These are phyloP conservation scores for Aspergillus panamensis DNA, from an alignment of 495 filamentous ascomycete genomes.

Conservation along the genomic window DNA sequence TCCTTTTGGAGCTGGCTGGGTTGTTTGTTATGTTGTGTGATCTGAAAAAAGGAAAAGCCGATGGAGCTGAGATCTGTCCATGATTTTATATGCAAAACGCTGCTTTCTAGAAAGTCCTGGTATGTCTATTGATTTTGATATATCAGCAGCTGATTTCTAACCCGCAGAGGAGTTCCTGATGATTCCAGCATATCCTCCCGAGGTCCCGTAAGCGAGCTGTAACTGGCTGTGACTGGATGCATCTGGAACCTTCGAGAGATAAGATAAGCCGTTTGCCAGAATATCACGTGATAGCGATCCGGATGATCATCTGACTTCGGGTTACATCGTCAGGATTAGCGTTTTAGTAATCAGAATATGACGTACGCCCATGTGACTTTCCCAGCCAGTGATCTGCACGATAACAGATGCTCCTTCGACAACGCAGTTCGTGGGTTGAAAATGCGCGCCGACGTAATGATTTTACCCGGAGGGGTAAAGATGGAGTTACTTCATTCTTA, in stretches of 20 bases:
- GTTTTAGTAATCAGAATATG: too few species aligned
- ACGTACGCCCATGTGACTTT: background rate
- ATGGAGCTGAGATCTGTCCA: background rate
- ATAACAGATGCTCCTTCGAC: background rate
- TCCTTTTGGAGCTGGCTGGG: conserved; percentile 3
- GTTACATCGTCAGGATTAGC: too few species aligned
- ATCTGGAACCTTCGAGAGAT: conserved; percentile 10
- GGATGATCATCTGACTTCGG: background rate
- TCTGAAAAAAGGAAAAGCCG: conserved; percentile 2
- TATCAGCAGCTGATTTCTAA: background rate
- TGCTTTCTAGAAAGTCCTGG: conserved; percentile 16
- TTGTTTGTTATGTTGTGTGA: background rate
- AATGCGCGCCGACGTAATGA: too few species aligned
- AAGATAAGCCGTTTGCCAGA: conserved; percentile 10
- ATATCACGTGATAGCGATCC: background rate
- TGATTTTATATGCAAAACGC: conserved; percentile 13
- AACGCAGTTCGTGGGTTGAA: background rate
- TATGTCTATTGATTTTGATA: conserved; percentile 1
- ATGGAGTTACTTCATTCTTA: background rate
- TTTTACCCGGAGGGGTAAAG: background rate
- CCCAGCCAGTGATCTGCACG: background rate
- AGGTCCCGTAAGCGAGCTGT: too few species aligned
- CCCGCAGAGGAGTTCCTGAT: background rate
- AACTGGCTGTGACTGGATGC: background rate
- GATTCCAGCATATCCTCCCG: conserved; percentile 1